Conservation (phyloP, 75 land plant genomes). For the Cryptomeria japonica region DNA sequence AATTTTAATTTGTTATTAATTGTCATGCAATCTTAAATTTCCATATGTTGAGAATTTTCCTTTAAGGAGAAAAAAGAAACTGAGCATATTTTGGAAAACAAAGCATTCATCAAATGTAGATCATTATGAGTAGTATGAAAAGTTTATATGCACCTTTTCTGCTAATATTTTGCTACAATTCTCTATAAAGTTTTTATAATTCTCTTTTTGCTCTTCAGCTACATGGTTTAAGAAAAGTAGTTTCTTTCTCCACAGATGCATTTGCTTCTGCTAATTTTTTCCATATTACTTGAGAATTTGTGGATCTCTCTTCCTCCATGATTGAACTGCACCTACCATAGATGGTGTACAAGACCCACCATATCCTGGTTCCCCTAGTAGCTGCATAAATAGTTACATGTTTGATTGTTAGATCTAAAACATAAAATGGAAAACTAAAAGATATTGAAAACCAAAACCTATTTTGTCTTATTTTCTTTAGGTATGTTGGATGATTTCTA, state of each 20-base stretch:
- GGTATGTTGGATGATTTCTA: background rate
- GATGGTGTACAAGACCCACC: slow-evolving; percentile 99
- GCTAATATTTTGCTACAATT: slow-evolving; percentile 53
- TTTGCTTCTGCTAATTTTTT: slow-evolving; percentile 72
- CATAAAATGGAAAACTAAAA: background rate
- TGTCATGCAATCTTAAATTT: background rate
- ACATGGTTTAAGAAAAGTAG: slow-evolving; percentile 50
- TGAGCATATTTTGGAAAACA: background rate
- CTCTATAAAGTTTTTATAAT: slow-evolving; percentile 48
- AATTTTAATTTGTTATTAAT: background rate
- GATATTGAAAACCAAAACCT: background rate
- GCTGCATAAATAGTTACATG: slow-evolving; percentile 30
- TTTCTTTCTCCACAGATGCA: slow-evolving; percentile 55
- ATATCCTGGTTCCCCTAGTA: slow-evolving; percentile 92
- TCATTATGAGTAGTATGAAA: background rate
- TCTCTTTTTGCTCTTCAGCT: slow-evolving; percentile 43
- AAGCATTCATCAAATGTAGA: background rate
- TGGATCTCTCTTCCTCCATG: slow-evolving; percentile 83
- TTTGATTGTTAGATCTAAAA: background rate
- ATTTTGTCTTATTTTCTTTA: background rate
- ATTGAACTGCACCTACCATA: slow-evolving; percentile 95
- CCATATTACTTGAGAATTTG: slow-evolving; percentile 61
- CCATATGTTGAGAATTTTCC: background rate
- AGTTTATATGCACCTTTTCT: slow-evolving; percentile 49
- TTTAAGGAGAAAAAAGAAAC: background rate